Percentiles rank a stretch among this genome's conserved stretches.
Evolutionary conservation across 345 rosid genomes (phyloP).

Genomic region (Citrus australasica): DNA sequence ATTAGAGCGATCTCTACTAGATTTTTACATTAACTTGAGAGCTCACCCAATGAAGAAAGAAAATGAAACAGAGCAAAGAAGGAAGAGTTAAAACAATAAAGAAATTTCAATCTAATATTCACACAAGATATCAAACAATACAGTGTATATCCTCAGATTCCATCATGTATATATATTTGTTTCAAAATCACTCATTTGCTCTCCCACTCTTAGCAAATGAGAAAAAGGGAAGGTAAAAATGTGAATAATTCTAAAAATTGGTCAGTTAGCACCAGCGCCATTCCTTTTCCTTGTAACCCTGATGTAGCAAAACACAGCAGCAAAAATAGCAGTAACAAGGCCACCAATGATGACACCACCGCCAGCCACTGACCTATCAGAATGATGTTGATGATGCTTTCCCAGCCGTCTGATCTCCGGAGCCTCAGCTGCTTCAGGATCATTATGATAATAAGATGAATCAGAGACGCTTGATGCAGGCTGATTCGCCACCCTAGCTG

Average conservation of each 20-base stretch:
- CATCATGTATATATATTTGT: neutral
- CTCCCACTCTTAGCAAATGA: neutral
- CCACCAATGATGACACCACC: conserved; percentile 72
- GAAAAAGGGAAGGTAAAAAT: neutral
- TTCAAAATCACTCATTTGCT: conserved; percentile 3
- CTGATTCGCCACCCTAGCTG: conserved; percentile 14
- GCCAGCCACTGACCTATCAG: conserved; percentile 47
- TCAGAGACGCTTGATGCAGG: conserved; percentile 13
- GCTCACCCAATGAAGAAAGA: neutral
- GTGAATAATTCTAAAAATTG: neutral
- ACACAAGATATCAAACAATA: neutral
- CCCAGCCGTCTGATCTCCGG: conserved; percentile 42
- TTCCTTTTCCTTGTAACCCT: conserved; percentile 51
- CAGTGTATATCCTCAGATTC: neutral
- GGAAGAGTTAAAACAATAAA: neutral
- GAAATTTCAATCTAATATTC: neutral
- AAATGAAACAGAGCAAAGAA: neutral
- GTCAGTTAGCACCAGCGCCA: conserved; percentile 11
- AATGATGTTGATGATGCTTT: conserved; percentile 36
- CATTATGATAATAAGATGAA: neutral
- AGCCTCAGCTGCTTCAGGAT: conserved; percentile 29
- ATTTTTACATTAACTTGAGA: neutral
- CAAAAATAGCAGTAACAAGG: conserved; percentile 53
- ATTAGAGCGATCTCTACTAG: neutral
- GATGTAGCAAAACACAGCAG: conserved; percentile 61